Conservation (phyloP, 2,329 filamentous ascomycete species). For the Cladophialophora exuberans region DNA sequence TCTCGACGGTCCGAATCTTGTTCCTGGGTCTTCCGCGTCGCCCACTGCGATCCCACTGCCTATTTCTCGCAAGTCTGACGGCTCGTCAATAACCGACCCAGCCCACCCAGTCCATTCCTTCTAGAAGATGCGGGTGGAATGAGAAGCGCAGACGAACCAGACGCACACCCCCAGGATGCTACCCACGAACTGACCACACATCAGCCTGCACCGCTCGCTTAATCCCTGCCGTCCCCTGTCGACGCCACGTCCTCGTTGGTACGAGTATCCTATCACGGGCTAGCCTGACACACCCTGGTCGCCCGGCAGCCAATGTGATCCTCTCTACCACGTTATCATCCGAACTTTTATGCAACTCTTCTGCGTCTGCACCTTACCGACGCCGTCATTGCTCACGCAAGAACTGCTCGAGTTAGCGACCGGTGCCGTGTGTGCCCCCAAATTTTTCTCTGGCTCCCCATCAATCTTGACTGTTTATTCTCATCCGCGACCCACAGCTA, state of each 20-base stretch:
- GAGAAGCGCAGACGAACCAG: conserved; percentile 1
- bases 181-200: neutral
- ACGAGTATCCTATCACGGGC: conserved; percentile 21
- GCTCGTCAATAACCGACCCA: neutral
- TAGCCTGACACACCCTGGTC: conserved; percentile 4
- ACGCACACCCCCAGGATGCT: neutral
- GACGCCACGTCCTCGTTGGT: conserved; percentile 20
- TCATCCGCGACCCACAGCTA: neutral
- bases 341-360: conserved; percentile 18
- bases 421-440: conserved; percentile 10
- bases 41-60: neutral
- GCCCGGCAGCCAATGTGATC: neutral
- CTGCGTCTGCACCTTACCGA: conserved; percentile 2
- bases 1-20: conserved; percentile 12
- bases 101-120: neutral
- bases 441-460: conserved; percentile 11
- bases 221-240: neutral
- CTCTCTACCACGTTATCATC: conserved; percentile 5
- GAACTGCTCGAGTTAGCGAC: conserved; percentile 4
- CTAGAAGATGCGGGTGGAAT: conserved; percentile 4
- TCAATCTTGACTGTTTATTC: neutral
- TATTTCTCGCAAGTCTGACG: conserved; percentile 1
- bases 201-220: neutral
- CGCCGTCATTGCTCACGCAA: neutral
- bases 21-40: neutral